Percentiles rank a stretch among this genome's conserved stretches.
phyloP scores from a whole-genome alignment of 1,284 basidiomycete genomes.

The Pseudozyma flocculosa region DNA sequence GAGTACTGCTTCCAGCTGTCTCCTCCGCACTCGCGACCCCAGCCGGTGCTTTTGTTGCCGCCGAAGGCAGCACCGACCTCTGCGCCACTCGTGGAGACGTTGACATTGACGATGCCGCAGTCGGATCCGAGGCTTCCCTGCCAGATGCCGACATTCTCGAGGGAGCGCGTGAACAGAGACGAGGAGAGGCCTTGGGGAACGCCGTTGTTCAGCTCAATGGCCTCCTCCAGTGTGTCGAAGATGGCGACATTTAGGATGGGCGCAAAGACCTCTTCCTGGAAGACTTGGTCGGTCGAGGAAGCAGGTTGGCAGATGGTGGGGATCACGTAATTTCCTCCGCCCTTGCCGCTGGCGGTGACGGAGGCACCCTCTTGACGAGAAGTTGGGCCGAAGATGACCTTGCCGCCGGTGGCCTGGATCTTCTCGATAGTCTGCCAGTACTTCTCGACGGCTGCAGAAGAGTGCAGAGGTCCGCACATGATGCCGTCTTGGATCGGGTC shows the following conservation, averaged over 20 bases:
- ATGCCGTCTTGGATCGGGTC: conserved; percentile 76
- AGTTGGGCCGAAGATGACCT: conserved; percentile 73
- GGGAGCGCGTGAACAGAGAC: conserved; percentile 74
- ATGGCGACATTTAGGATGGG: conserved; percentile 83
- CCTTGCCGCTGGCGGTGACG: not conserved
- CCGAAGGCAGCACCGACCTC: conserved; percentile 91
- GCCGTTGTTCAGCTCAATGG: conserved; percentile 86
- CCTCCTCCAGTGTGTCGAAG: conserved; percentile 85
- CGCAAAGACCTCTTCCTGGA: conserved; percentile 81
- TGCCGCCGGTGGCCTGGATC: conserved; percentile 69
- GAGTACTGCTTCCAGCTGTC: conserved; percentile 86
- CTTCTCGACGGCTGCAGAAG: conserved; percentile 66
- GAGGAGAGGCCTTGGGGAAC: conserved; percentile 88
- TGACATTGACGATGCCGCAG: conserved; percentile 50
- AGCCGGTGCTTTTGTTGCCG: conserved; percentile 78
- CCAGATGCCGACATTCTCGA: conserved; percentile 42
- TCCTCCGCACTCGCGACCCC: conserved; percentile 94
- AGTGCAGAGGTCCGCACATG: conserved; percentile 85
- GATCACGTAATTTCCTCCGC: conserved; percentile 78
- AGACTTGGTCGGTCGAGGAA: conserved; percentile 66
- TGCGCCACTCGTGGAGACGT: conserved; percentile 85
- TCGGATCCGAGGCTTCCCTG: conserved; percentile 37
- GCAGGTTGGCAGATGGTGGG: conserved; percentile 77
- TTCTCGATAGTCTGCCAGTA: conserved; percentile 70
- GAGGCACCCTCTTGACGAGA: too few species aligned